These are phyloP conservation scores for Eimeria tenella DNA, from an alignment of 169 alveolate species.

Conservation along the genomic window DNA sequence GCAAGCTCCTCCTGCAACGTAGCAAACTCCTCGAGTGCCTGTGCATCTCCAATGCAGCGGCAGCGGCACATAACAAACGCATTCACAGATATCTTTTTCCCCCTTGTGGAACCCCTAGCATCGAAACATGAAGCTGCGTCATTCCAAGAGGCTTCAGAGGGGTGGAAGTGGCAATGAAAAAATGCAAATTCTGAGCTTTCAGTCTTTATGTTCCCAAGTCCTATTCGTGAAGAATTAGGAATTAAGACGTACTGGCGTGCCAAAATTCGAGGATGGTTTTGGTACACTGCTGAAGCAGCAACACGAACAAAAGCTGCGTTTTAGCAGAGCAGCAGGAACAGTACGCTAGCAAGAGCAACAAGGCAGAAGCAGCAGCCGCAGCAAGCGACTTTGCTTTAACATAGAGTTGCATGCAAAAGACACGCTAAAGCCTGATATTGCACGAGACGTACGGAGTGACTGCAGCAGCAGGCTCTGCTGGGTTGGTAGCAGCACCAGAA, in stretches of 20 bases:
- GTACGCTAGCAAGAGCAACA: background rate
- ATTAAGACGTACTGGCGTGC: background rate
- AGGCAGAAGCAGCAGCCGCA: background rate
- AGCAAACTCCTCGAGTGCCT: background rate
- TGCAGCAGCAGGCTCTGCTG: constrained; percentile 3
- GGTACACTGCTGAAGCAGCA: background rate
- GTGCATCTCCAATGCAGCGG: background rate
- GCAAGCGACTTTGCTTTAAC: background rate
- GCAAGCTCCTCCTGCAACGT: constrained; percentile 42
- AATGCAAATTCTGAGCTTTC: background rate
- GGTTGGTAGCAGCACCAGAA: background rate
- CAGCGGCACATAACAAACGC: background rate
- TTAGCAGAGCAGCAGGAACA: background rate
- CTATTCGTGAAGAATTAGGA: background rate
- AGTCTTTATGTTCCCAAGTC: too few relatives aligned
- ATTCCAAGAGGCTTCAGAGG: too few relatives aligned
- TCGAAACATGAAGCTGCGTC: background rate
- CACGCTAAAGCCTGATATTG: background rate
- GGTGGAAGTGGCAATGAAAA: too few relatives aligned
- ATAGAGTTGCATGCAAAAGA: background rate
- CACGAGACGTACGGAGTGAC: background rate
- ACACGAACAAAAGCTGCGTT: background rate
- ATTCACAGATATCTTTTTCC: background rate
- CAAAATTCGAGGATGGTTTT: background rate
- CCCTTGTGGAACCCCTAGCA: background rate